Percentiles rank a stretch among this genome's conserved stretches.
These are phyloP conservation scores for Sugiyamaella floridensis DNA, from an alignment of 805 yeast species.

Conservation along the genomic window DNA sequence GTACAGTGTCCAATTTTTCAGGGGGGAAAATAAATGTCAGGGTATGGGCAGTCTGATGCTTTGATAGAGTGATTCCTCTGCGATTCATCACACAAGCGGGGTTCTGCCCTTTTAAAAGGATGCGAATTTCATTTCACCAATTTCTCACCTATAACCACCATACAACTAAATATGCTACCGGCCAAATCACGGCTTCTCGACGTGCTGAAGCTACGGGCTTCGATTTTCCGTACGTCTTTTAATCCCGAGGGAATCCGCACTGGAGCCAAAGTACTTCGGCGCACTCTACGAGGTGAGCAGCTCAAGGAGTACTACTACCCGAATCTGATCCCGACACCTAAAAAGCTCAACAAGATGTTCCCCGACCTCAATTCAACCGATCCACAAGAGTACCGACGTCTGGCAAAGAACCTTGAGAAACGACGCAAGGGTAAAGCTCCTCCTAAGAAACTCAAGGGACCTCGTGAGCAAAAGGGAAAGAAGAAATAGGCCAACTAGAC, in stretches of 20 bases:
- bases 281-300: slow-evolving; percentile 28
- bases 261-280: slow-evolving; percentile 31
- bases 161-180: too few species aligned
- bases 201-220: slow-evolving; percentile 25
- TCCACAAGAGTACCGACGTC: slow-evolving; percentile 15
- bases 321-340: slow-evolving; percentile 9
- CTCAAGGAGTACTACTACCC: slow-evolving; percentile 30
- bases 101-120: not conserved
- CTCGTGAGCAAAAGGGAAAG: not conserved
- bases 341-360: slow-evolving; percentile 13
- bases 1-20: not conserved
- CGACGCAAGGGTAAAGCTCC: slow-evolving; percentile 21
- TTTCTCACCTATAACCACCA: not conserved
- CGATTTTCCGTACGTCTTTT: slow-evolving; percentile 28
- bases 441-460: slow-evolving; percentile 20
- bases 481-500: not conserved
- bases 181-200: slow-evolving; percentile 23
- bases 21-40: not conserved
- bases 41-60: not conserved
- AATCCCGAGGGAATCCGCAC: slow-evolving; percentile 29
- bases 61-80: not conserved
- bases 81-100: not conserved
- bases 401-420: slow-evolving; percentile 18
- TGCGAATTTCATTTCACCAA: not conserved
- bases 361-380: slow-evolving; percentile 19